Evolutionary conservation across 1,139 yeast genomes (phyloP), one percentile per base, ranked within the genome.

Genomic region (Arxiozyma bovina): DNA sequence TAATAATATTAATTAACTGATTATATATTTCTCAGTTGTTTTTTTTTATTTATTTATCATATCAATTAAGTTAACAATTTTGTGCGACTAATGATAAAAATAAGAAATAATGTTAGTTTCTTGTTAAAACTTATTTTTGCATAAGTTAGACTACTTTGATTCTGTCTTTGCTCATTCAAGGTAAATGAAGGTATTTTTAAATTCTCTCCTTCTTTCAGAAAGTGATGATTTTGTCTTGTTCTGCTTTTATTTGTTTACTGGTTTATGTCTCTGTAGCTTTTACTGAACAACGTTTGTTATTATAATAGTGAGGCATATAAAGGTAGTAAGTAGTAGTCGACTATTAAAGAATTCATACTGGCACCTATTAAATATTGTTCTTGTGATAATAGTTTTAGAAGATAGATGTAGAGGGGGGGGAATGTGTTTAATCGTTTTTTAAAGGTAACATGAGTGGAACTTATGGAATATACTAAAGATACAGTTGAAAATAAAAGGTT

Each of bases 1-100:
- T 47, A 44, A 44, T 47, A 34, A 34, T 34, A 50, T 49, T 51
- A 43, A 49, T 41, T 48, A 50, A 45, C 48, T 50, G 18, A 46
- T 46, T 43, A 46, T 46, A 44, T 44, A 46, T 41, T 41, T 22
- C 41, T 38, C 43, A 38, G 15, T 21, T 38, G 22, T 42, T 44
- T 40, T 49, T 27, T 50, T 40, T 49, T n/a, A n/a, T 34, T 34
- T 34, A 30, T 34, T 21, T 45, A 9, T 27, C 42, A 45, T 45
- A 34, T 45, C 27, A 30, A 22, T 20, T 45, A 18, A n/a, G 17
- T 22, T 34, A 27, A 34, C 42, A 46, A 21, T 21, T 42, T 34
- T 38, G n/a, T 20, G 15, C 38, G 38, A 38, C 22, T 34, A 9
- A 45, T 18, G 30, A 34, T 34, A 8, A 5, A 2, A 34, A 15